Conservation (phyloP, 345 rosid genomes). For the Eucalyptus camaldulensis region DNA sequence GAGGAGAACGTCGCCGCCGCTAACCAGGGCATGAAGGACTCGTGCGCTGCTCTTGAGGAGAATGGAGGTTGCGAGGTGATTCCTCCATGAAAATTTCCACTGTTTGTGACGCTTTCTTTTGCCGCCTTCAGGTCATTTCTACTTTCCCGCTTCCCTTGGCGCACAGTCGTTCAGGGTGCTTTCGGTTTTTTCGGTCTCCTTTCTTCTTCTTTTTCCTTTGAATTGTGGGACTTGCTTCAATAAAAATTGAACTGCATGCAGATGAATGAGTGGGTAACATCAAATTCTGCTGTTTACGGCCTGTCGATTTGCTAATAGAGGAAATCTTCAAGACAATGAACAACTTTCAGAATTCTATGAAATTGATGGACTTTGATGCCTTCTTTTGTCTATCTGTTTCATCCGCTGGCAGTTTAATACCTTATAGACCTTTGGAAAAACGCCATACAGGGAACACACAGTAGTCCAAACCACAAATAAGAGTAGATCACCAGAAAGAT, state of each 20-base stretch:
- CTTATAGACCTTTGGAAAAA: neutral
- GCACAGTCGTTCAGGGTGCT: neutral
- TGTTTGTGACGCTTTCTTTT: neutral
- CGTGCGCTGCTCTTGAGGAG: neutral
- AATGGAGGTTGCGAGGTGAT: neutral
- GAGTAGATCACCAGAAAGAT: neutral
- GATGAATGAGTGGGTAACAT: neutral
- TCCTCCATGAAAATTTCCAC: neutral
- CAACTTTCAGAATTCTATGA: neutral
- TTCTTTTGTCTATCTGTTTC: neutral
- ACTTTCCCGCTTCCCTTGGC: neutral
- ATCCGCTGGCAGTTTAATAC: neutral
- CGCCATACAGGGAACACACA: neutral
- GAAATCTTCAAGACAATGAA: neutral
- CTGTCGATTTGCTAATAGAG: neutral
- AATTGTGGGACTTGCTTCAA: neutral
- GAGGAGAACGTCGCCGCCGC: neutral
- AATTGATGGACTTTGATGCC: neutral
- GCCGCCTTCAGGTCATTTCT: neutral
- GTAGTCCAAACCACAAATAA: neutral
- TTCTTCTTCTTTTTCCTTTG: neutral
- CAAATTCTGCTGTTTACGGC: neutral
- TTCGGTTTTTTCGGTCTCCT: neutral
- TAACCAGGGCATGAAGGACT: neutral
- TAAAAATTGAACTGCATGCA: neutral